Evolutionary conservation across 2,329 filamentous ascomycete genomes (phyloP), one percentile per base, ranked within the genome.

Genomic region (Epichloe uncinata): DNA sequence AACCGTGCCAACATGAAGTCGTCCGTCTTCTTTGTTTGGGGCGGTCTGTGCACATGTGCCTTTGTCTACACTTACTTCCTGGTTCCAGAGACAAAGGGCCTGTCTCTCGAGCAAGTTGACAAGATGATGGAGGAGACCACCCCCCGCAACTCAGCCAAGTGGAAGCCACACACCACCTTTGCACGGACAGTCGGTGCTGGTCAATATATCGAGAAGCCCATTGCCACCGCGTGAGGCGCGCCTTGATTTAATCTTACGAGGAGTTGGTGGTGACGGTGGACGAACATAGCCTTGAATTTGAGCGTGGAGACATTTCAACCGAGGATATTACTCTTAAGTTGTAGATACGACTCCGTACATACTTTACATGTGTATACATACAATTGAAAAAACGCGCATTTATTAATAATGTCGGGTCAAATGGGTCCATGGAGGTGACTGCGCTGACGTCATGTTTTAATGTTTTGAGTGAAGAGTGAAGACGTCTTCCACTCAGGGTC

Each of bases 81-180:
- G 50, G 73, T 87, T 38, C 82, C 81, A 52, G 82, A 85, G 71
- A 85, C 81, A 65, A 85, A 86, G 77, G 84, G 84, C 50, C 75
- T 87, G 44, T 83, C 83, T 48, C 81, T 87, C 42, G 84, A 88
- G 71, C 84, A 88, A 71, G 82, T 88, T 61, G 84, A 88, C 72
- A 81, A 81, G 74, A 91, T 94, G 87, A 81, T 93, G 75, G 86
- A 90, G 73, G 86, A 94, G 79, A 81, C 79, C 38, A 87, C 79
- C 85, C 87, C 37, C 37, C 81, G 85, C 56, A 87, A 78, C 16
- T 90, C 85, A 3, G 72, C 79, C 69, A 82, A 81, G 70, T 93
- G 87, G 86, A 78, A 75, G 67, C 85, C 85, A 42, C 76, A 76
- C 60, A 72, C 72, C 59, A 89, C 85, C 57, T 90, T 85, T 57